Evolutionary conservation across 1,284 basidiomycete species (phyloP).

Genomic region (Heterobasidion parviporum): DNA sequence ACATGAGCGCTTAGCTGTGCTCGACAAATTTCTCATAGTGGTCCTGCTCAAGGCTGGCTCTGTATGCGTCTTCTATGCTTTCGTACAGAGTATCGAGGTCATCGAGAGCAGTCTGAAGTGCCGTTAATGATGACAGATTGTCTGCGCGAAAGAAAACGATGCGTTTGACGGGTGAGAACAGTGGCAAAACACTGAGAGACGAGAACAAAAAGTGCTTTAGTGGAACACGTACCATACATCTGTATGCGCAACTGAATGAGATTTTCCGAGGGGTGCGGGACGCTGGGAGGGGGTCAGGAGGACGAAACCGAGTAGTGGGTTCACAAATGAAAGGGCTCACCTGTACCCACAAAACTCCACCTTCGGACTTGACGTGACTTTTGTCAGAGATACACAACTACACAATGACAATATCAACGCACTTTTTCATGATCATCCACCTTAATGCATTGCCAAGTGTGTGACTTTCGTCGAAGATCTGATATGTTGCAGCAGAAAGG

Average conservation of each 20-base stretch:
- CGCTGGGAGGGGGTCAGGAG: constrained; percentile 34
- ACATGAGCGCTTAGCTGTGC: constrained; percentile 33
- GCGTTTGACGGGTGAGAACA: background rate
- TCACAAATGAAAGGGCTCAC: constrained; percentile 30
- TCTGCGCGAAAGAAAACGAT: constrained; percentile 37
- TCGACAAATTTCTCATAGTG: constrained; percentile 63
- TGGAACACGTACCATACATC: constrained; percentile 83
- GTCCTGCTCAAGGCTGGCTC: constrained; percentile 42
- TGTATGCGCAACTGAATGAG: constrained; percentile 94
- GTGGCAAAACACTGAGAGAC: background rate
- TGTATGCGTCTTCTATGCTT: constrained; percentile 61
- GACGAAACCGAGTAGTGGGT: background rate
- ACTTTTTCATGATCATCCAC: constrained; percentile 99
- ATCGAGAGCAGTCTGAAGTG: constrained; percentile 65
- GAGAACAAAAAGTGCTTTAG: too few species aligned
- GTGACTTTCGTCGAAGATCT: constrained; percentile 90
- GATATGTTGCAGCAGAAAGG: constrained; percentile 87
- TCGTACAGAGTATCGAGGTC: constrained; percentile 72
- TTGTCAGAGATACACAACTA: background rate
- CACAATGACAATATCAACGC: constrained; percentile 21
- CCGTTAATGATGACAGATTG: constrained; percentile 69
- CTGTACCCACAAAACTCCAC: constrained; percentile 99
- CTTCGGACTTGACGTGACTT: constrained; percentile 77
- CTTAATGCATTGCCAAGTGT: constrained; percentile 91
- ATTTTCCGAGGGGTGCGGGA: constrained; percentile 94